phyloP scores from a whole-genome alignment of 73 alveolate species.

The Loxodes magnus region DNA sequence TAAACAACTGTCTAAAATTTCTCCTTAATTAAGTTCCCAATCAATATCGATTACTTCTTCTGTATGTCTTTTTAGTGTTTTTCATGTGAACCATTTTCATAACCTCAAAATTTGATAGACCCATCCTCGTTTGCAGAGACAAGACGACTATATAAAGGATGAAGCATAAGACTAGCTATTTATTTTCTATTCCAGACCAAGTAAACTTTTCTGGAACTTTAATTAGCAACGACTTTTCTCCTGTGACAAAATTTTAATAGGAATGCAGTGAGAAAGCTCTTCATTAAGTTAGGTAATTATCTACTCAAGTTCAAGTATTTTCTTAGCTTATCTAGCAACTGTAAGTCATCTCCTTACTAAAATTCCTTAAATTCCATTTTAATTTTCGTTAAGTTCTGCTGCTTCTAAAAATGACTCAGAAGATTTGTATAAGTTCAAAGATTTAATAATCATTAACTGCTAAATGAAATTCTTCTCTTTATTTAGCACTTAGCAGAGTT shows the following conservation, averaged over 20 bases:
- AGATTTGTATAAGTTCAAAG: conserved; percentile 14
- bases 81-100: conserved; percentile 56
- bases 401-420: conserved; percentile 41
- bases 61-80: conserved; percentile 74
- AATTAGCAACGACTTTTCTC: too few species aligned
- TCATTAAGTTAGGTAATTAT: conserved; percentile 47
- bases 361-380: too few species aligned
- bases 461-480: conserved; percentile 35
- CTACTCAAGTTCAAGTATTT: conserved; percentile 59
- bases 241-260: conserved; percentile 23
- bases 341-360: conserved; percentile 84
- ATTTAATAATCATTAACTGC: conserved; percentile 32
- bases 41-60: conserved; percentile 63
- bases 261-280: not conserved
- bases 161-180: conserved; percentile 50
- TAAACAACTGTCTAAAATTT: conserved; percentile 53
- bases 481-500: conserved; percentile 22
- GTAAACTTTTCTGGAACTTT: conserved; percentile 44
- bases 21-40: conserved; percentile 58
- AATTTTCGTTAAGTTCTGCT: conserved; percentile 13
- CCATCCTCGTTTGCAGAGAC: conserved; percentile 81
- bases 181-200: conserved; percentile 66
- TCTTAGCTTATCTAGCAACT: conserved; percentile 57
- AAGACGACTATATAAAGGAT: conserved; percentile 44
- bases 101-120: conserved; percentile 78